Conservation (phyloP, 2,329 filamentous ascomycete genomes). For the Penicillium sp. region DNA sequence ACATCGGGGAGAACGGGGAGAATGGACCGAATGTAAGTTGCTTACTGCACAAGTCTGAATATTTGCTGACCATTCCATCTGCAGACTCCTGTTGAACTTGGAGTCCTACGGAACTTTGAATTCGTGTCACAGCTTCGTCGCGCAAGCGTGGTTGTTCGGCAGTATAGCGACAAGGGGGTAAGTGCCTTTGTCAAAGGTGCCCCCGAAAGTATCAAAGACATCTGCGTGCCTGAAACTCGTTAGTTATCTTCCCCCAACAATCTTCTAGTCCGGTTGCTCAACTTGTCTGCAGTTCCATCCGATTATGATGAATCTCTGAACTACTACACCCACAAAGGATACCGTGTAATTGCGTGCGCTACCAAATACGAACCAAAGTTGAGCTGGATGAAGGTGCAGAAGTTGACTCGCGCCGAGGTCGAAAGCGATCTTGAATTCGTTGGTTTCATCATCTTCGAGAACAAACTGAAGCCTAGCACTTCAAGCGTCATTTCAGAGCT, state of each 20-base stretch:
- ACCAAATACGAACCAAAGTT: constrained; percentile 82
- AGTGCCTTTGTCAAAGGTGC: constrained; percentile 94
- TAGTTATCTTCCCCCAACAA: constrained; percentile 34
- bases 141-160: constrained; percentile 86
- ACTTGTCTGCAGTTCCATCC: constrained; percentile 57
- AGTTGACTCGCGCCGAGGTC: constrained; percentile 81
- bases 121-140: constrained; percentile 90
- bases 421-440: constrained; percentile 81
- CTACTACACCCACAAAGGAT: constrained; percentile 92
- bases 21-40: constrained; percentile 21
- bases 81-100: constrained; percentile 66
- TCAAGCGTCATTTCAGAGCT: constrained; percentile 77
- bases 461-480: constrained; percentile 90
- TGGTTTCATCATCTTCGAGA: constrained; percentile 98
- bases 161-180: constrained; percentile 77
- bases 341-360: constrained; percentile 92
- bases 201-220: constrained; percentile 92
- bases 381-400: constrained; percentile 90
- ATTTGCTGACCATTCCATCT: background rate
- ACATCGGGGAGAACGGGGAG: constrained; percentile 45
- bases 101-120: constrained; percentile 86
- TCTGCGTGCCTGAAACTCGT: constrained; percentile 78
- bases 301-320: constrained; percentile 87
- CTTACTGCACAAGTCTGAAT: background rate
- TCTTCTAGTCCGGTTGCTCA: constrained; percentile 1